Conservation (phyloP, 352 stramenopile species). For the Phytophthora boehmeriae region DNA sequence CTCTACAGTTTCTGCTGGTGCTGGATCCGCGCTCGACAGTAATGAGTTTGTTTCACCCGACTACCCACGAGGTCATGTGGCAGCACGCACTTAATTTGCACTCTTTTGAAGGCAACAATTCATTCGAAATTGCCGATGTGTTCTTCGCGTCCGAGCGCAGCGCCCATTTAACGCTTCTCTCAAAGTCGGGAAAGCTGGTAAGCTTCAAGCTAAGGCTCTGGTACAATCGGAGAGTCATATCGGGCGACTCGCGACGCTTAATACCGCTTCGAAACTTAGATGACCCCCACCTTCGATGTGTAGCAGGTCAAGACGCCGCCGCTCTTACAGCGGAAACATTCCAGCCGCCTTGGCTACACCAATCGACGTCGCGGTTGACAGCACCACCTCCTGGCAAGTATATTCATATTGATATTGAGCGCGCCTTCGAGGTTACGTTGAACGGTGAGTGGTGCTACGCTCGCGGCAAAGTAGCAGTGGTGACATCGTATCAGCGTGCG, state of each 20-base stretch:
- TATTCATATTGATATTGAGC: constrained; percentile 41
- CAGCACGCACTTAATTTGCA: constrained; percentile 26
- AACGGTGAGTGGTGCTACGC: constrained; percentile 3
- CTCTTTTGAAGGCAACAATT: constrained; percentile 1
- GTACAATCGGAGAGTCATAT: constrained; percentile 27
- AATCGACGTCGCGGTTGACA: constrained; percentile 1
- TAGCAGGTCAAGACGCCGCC: constrained; percentile 18
- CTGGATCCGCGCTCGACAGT: constrained; percentile 28
- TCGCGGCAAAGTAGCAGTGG: constrained; percentile 26
- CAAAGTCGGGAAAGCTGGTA: constrained; percentile 21
- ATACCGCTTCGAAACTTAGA: constrained; percentile 22
- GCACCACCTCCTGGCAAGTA: constrained; percentile 26
- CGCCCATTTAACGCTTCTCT: constrained; percentile 27
- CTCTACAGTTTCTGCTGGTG: constrained; percentile 36
- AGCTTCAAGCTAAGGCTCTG: constrained; percentile 42
- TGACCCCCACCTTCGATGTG: constrained; percentile 18
- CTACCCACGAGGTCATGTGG: constrained; percentile 32
- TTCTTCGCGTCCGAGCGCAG: constrained; percentile 30
- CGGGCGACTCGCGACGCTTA: constrained; percentile 26
- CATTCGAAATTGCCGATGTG: constrained; percentile 22
- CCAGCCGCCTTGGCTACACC: constrained; percentile 6
- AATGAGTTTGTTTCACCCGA: constrained; percentile 31
- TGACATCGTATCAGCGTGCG: constrained; percentile 19
- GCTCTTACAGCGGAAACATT: neutral
- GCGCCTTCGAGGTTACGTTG: constrained; percentile 24